Conservation (phyloP, 2,329 filamentous ascomycete genomes). For the Diaporthe citriasiana region DNA sequence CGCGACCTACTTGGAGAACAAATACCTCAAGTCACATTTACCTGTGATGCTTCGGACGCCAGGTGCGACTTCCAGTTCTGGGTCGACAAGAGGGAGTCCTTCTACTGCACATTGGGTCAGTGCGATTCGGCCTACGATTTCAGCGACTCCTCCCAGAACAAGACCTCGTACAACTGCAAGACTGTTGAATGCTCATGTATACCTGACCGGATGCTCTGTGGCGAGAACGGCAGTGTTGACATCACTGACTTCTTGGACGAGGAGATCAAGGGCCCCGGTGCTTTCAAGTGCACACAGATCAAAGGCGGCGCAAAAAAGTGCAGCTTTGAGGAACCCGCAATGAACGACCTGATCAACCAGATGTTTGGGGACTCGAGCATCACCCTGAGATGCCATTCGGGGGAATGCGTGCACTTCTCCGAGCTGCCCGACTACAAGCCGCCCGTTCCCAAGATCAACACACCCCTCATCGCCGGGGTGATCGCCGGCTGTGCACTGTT, state of each 20-base stretch:
- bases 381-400: slow-evolving; percentile 82
- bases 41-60: slow-evolving; percentile 80
- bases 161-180: slow-evolving; percentile 86
- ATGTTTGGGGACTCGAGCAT: slow-evolving; percentile 96
- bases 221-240: slow-evolving; percentile 90
- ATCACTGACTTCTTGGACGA: slow-evolving; percentile 89
- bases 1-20: slow-evolving; percentile 85
- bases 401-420: slow-evolving; percentile 93
- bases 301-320: slow-evolving; percentile 76
- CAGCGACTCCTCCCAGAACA: slow-evolving; percentile 76
- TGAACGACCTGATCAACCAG: slow-evolving; percentile 89
- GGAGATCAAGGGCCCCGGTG: slow-evolving; percentile 87
- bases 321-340: slow-evolving; percentile 89
- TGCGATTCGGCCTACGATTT: slow-evolving; percentile 82
- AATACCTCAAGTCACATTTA: slow-evolving; percentile 94
- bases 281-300: slow-evolving; percentile 80
- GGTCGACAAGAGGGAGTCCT: slow-evolving; percentile 94
- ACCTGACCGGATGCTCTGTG: slow-evolving; percentile 92
- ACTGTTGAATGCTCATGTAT: slow-evolving; percentile 91
- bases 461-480: slow-evolving; percentile 92
- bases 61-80: slow-evolving; percentile 99
- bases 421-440: slow-evolving; percentile 92
- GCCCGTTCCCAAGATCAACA: slow-evolving; percentile 95
- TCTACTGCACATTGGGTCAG: slow-evolving; percentile 90
- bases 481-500: slow-evolving; percentile 91